Evolutionary conservation across 805 yeast species (phyloP).

Genomic region (Ogataea zsoltii): DNA sequence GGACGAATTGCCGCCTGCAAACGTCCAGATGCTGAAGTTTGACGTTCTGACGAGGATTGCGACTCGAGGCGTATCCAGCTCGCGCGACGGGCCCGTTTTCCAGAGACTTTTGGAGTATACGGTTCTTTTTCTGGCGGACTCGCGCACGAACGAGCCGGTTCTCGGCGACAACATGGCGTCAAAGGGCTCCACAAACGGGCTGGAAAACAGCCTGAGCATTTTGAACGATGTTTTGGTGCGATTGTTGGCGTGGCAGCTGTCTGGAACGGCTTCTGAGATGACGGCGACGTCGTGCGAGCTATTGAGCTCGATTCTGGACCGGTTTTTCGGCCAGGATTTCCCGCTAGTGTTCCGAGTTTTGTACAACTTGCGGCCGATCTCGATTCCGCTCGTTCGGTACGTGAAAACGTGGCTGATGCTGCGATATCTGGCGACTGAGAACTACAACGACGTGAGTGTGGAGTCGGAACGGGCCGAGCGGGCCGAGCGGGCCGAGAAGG

Average conservation of each 20-base stretch:
- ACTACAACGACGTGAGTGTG: constrained; percentile 15
- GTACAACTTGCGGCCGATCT: constrained; percentile 12
- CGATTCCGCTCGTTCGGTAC: constrained; percentile 14
- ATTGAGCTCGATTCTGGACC: constrained; percentile 5
- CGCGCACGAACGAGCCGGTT: constrained; percentile 16
- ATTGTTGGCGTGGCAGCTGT: constrained; percentile 4
- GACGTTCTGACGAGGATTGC: constrained; percentile 10
- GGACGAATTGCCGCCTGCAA: constrained; percentile 10
- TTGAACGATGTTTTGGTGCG: constrained; percentile 14
- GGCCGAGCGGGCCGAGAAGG: neutral
- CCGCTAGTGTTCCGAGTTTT: constrained; percentile 16
- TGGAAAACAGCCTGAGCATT: constrained; percentile 13
- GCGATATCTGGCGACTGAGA: constrained; percentile 12
- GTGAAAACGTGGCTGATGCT: constrained; percentile 21
- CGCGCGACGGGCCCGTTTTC: neutral
- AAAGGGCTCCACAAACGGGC: too few species aligned
- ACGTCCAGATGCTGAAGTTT: constrained; percentile 15
- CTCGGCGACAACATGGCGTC: constrained; percentile 9
- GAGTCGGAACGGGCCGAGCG: neutral
- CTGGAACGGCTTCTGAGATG: neutral
- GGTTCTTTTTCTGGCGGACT: constrained; percentile 14
- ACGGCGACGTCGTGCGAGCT: constrained; percentile 5
- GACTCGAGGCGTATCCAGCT: neutral
- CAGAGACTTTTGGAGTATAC: constrained; percentile 3
- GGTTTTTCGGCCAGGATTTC: constrained; percentile 5